phyloP scores from a whole-genome alignment of 768 basidiomycete genomes.

The Sutorius australiensis region DNA sequence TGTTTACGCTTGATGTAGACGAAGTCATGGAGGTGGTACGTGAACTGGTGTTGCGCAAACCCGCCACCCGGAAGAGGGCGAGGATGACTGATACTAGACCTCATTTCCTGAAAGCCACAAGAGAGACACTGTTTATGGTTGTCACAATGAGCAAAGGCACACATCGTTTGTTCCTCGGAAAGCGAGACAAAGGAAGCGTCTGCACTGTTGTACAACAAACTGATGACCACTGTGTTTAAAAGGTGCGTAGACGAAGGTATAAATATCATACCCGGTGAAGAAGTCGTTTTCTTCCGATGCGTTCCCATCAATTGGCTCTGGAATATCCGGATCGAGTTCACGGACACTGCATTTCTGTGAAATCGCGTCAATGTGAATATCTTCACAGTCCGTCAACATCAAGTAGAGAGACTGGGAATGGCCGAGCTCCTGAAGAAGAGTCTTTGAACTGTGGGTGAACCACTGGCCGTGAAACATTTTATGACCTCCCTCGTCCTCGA shows the following conservation, averaged over 20 bases:
- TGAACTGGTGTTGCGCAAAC: conserved; percentile 38
- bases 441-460: conserved; percentile 61
- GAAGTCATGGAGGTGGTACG: conserved; percentile 59
- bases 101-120: conserved; percentile 39
- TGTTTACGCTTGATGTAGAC: conserved; percentile 47
- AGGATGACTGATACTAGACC: conserved; percentile 22
- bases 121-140: conserved; percentile 44
- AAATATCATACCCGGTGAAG: conserved; percentile 47
- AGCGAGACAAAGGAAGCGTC: conserved; percentile 45
- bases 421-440: conserved; percentile 60
- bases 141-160: conserved; percentile 29
- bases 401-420: conserved; percentile 60
- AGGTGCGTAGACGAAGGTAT: neutral
- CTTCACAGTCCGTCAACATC: conserved; percentile 50
- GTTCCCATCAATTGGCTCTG: conserved; percentile 46
- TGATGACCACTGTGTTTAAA: conserved; percentile 21
- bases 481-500: conserved; percentile 35
- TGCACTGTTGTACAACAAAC: conserved; percentile 50
- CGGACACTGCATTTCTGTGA: conserved; percentile 54
- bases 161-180: conserved; percentile 32
- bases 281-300: conserved; percentile 44
- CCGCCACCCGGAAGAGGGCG: conserved; percentile 32
- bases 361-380: conserved; percentile 53
- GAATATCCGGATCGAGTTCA: conserved; percentile 38
- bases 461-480: conserved; percentile 72